Evolutionary conservation across 352 stramenopile species (phyloP), one percentile per base, ranked within the genome.

Genomic region (Globisporangium emineosum): DNA sequence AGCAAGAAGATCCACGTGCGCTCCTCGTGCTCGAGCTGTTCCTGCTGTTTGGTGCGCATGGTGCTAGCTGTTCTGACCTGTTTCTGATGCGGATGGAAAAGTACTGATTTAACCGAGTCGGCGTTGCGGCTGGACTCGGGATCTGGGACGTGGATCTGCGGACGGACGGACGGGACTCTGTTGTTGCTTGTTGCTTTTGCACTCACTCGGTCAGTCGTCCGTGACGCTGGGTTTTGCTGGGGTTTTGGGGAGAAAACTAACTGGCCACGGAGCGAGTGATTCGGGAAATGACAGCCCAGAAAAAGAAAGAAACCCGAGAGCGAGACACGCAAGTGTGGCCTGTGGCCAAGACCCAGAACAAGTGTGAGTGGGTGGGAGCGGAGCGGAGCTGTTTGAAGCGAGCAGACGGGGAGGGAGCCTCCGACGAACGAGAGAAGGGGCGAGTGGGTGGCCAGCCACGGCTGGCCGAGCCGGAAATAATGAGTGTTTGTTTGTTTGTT

Each of bases 1-100:
- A 60, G 62, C 60, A 70, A 12, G 61, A 64, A 68, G 53, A 71
- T 68, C 60, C 60, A 68, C 66, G 57, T 49, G 67, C 62, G 35
- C 51, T 67, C 51, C 53, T 57, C 35, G 32, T 69, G 47, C 25
- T 64, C 64, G 42, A 50, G 58, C 58, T 69, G 47, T 64, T 68
- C 62, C 21, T 57, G 37, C 21, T 60, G 43, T 40, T 65, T 69
- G 21, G 64, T 69, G 57, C 64, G 57, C 64, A 69, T 69, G 17
- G 17, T 68, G 62, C 21, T 25, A 12, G 40, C 7, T 45, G 40
- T n/a, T 43, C 29, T 54, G 57, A 67, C 53, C 52, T 62, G 61
- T 61, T 61, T 27, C 25, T 33, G 43, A 56, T n/a, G 27, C 23
- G 15, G 54, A 59, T 47, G 40, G 15, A 15, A 45, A 21, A 45